phyloP scores from a whole-genome alignment of 192 early-diverging fungal species.

The Entomortierella parvispora region DNA sequence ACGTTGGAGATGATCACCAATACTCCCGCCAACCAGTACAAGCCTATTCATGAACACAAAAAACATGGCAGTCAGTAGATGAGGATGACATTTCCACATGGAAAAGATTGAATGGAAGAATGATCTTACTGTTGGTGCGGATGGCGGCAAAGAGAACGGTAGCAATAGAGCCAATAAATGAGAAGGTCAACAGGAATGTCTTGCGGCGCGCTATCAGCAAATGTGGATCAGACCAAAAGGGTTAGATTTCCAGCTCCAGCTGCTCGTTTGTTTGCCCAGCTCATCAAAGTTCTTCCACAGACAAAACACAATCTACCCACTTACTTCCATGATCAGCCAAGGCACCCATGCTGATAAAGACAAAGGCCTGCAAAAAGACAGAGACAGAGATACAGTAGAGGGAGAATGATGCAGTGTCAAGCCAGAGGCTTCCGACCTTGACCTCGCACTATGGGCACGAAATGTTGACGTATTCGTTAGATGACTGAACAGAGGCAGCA shows the following conservation, averaged over 20 bases:
- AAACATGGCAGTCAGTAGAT: neutral
- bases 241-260: neutral
- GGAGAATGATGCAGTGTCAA: slow-evolving; percentile 50
- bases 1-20: slow-evolving; percentile 55
- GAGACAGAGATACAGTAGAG: slow-evolving; percentile 55
- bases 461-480: too few relatives aligned
- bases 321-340: slow-evolving; percentile 60
- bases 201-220: slow-evolving; percentile 48
- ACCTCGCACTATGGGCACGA: slow-evolving; percentile 25
- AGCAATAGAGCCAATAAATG: slow-evolving; percentile 52
- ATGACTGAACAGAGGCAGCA: too few relatives aligned
- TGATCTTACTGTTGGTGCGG: slow-evolving; percentile 19
- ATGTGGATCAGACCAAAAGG: neutral
- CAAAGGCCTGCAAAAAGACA: slow-evolving; percentile 55
- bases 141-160: slow-evolving; percentile 49
- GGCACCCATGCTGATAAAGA: slow-evolving; percentile 57
- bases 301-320: neutral
- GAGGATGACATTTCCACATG: neutral
- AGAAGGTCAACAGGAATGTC: slow-evolving; percentile 51
- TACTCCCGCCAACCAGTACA: slow-evolving; percentile 55
- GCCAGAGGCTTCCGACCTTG: slow-evolving; percentile 35
- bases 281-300: neutral
- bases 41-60: slow-evolving; percentile 1
- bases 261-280: neutral
- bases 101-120: too few relatives aligned